Evolutionary conservation across 2,329 filamentous ascomycete species (phyloP), one percentile per base, ranked within the genome.

Genomic region (Epichloe uncinata): DNA sequence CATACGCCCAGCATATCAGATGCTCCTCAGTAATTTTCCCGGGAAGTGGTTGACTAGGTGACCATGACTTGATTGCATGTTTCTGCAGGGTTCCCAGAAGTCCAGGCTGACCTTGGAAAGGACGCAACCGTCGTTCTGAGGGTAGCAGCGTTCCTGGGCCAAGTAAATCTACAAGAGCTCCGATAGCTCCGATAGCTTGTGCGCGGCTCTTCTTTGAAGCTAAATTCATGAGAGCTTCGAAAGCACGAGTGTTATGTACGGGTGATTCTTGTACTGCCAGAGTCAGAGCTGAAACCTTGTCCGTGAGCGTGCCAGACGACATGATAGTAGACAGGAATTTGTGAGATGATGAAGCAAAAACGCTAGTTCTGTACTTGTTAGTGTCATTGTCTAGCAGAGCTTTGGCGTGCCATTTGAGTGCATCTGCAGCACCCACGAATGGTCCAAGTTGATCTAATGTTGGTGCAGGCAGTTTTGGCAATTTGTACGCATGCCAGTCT

Each of bases 291-390:
- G 93, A 98, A 42, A 97, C 85, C 66, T 96, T 97, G 66, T 98
- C 93, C 50, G 89, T 94, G 58, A 97, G 79, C 9, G 94, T 98
- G 73, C 93, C 93, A 2, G 90, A 94, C 9, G 88, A 74, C 87
- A 97, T 96, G 64, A 98, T 96, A 16, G 89, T 95, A 1, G 90
- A 87, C 74, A 97, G 83, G 73, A 98, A 98, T 65, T 90, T 95
- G 67, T 94, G 86, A 40, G 90, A 91, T 2, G 91, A 93, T 26
- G 87, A 88, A 47, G 87, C 81, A 6, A 86, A 81, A 50, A 85
- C 72, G 57, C 87, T 83, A 26, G 81, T 78, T 50, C 76, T 75
- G 68, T 96, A 98, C 44, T 79, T 73, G 40, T 79, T 74, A 53
- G 85, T 85, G 62, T 98, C 93, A 26, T 80, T 74, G 49, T 94